Evolutionary conservation across 2,329 filamentous ascomycete species (phyloP), one percentile per base, ranked within the genome.

Genomic region (Epichloe coenophiala): DNA sequence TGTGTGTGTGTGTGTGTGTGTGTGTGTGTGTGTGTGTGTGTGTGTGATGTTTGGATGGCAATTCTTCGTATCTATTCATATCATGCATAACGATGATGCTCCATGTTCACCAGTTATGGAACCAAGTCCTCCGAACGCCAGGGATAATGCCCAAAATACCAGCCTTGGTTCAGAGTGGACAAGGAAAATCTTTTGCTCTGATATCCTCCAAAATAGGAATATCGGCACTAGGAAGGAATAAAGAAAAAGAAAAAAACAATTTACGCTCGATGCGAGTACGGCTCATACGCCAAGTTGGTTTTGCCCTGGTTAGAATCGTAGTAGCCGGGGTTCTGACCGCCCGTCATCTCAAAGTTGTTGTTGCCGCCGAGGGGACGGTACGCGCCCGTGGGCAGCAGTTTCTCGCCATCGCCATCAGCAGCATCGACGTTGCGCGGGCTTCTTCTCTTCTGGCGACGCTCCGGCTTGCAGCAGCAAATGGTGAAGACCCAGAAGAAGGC

Each of bases 401-500:
- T 79, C 71, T 80, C 77, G 63, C 61, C 63, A 53, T 80, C 77
- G 63, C 60, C 63, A 53, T 74, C 70, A 45, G 58, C 58, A 49
- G 58, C 58, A 49, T 59, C 55, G 54, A 45, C 12, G 31, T 58
- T 56, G 55, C 63, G 61, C 60, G 61, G 63, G 54, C 55, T 49
- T 56, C 64, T 59, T 55, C 64, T 65, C 59, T 64, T 66, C 57
- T 59, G 55, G 52, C 55, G 55, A 55, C 59, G 57, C 50, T 69
- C 67, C 13, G 67, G 67, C 59, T 88, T 87, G 59, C 90, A 95
- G 80, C 90, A 97, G 83, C 91, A 97, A 61, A 86, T 78, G 67
- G 83, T 88, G 66, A 94, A 80, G 62, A 90, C 71, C 91, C 93
- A 97, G 83, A 97, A 96, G 63, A 95, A 69, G 56, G 17, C 17